Percentiles rank a stretch among this genome's conserved stretches.
Conservation (phyloP, 2,329 filamentous ascomycete species). For the Leptographium radiaticola region DNA sequence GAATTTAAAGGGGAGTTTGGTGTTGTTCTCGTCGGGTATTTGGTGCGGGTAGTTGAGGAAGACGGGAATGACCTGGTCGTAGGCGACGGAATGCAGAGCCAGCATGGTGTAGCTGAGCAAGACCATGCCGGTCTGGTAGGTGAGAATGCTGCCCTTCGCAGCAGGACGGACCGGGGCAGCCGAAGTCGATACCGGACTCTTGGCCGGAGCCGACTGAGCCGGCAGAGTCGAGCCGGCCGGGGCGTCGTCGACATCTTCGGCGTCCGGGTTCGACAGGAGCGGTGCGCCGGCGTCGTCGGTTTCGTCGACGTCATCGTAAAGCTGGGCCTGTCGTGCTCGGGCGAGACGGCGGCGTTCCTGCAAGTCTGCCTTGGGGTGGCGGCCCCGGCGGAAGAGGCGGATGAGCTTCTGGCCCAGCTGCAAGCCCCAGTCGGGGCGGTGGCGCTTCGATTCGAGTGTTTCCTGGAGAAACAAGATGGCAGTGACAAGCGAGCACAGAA, state of each 20-base stretch:
- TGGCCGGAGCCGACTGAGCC: not conserved
- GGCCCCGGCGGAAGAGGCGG: slow-evolving; percentile 14
- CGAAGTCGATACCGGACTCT: not conserved
- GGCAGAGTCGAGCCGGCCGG: not conserved
- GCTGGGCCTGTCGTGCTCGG: slow-evolving; percentile 18
- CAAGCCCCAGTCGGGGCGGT: slow-evolving; percentile 62
- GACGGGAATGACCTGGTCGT: slow-evolving; percentile 77
- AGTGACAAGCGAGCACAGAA: slow-evolving; percentile 60
- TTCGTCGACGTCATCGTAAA: slow-evolving; percentile 38
- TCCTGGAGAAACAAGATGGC: slow-evolving; percentile 76
- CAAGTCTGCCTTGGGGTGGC: slow-evolving; percentile 2
- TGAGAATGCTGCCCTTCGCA: slow-evolving; percentile 16
- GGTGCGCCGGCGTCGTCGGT: slow-evolving; percentile 37
- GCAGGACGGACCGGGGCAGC: not conserved
- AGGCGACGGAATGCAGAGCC: slow-evolving; percentile 70
- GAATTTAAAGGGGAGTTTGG: slow-evolving; percentile 65
- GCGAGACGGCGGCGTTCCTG: slow-evolving; percentile 6
- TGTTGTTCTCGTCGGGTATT: slow-evolving; percentile 39
- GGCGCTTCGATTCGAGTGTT: slow-evolving; percentile 61
- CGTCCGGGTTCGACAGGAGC: slow-evolving; percentile 28
- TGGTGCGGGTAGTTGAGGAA: slow-evolving; percentile 67
- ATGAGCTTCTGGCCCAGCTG: slow-evolving; percentile 55
- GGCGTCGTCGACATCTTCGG: slow-evolving; percentile 9
- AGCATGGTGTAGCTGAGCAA: slow-evolving; percentile 68
- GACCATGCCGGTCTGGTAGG: slow-evolving; percentile 17